Base-by-base conservation (phyloP, 176 grass and related monocot genomes). In the Carex pumila region DNA sequence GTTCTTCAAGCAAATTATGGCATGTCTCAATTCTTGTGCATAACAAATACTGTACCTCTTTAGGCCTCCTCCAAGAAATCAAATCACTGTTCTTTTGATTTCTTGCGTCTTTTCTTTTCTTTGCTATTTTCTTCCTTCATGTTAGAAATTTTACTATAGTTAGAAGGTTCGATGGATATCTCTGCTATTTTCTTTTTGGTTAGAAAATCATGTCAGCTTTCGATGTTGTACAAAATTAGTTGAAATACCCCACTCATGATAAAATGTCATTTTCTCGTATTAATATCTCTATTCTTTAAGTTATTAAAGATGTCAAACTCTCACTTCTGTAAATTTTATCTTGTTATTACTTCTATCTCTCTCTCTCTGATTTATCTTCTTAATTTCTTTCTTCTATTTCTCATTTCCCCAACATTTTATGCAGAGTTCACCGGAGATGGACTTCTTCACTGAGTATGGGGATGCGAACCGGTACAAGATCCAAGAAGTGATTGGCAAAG, bases 401-500 rank as follows among this genome's bases (percentile, higher is more conserved):
- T 80, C 7, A 10, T 43, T 68, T 15, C 64, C 63, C 54, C 5
- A 5, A 5, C 3, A 52, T 17, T 17, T 84, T 84, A 88, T 85
- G 25, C 93, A 99, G 96, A 90, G 85, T 90, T 91, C 88, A 0
- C 68, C 80, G 1, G 91, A 99, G 86, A 85, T 91, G 1, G 96
- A 95, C 18, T 99, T 99, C 65, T 99, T 99, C 84, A 92, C 91
- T 2, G 96, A 95, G 60, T 95, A 99, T 86, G 93, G 96, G 1
- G 96, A 99, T 22, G 96, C 96, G 62, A 95, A 86, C 84, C 91
- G 96, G 86, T 99, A 95, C 88, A 99, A 92, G 63, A 99, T 99
- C 88, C 93, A 95, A 76, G 96, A 99, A 86, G 93, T 99, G 63
- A 84, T 99, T 89, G 96, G 96, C 54, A 99, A 99, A 63, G 96